Evolutionary conservation across 1,139 yeast genomes (phyloP), one percentile per base, ranked within the genome.

Genomic region (Saccharomycopsis crataegensis): DNA sequence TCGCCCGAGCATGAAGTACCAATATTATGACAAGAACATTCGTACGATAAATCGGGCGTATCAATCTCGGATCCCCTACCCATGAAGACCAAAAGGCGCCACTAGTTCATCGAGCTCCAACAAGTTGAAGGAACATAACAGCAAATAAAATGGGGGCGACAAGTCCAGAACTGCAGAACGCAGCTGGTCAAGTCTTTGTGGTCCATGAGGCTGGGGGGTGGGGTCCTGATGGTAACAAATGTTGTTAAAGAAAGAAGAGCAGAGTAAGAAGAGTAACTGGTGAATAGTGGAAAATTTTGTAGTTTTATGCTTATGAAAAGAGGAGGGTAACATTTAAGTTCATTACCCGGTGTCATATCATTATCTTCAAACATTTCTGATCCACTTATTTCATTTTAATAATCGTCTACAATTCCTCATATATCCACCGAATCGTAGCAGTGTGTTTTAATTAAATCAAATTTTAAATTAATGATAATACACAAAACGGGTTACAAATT

Each of bases 1-100:
- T 52, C 17, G 52, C 55, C 55, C 9, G 55, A 52, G 55, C 55
- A 52, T 52, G 55, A 52, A 52, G 55, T 52, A 45, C 32, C 46
- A 52, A 52, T 46, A 52, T 41, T 49, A 52, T 36, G 28, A 14
- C 22, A 44, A 52, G 33, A 47, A 37, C 32, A 43, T 45, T 40
- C 16, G 49, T 43, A 52, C 55, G 55, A 52, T 49, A 49, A 49
- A 37, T 32, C 45, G 47, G 49, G 46, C 36, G 9, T 32, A n/a
- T 48, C 42, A 34, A 22, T 52, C 52, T 52, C 34, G 55, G 55
- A 52, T 48, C 8, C 48, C 40, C n/a, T 36, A 43, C 50, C 49
- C 38, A 40, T 14, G 9, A 40, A 40, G 17, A n/a, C 11, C 28
- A 22, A 22, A 22, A 22, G 28, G 28, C 28, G 28, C 28, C 28